phyloP scores from a whole-genome alignment of 805 yeast species.

The Millerozyma miso region DNA sequence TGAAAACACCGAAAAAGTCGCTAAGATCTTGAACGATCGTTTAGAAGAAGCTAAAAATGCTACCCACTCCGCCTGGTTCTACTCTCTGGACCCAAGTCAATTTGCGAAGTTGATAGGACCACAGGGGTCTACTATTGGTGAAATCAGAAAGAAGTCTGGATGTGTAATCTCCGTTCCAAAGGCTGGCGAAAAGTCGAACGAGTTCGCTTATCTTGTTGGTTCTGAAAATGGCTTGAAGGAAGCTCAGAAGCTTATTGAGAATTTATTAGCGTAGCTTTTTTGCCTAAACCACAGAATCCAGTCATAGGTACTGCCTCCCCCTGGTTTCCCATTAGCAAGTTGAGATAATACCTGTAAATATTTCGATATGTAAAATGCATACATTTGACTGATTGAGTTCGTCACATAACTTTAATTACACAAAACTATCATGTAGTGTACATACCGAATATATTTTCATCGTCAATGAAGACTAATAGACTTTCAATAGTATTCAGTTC shows the following conservation, averaged over 20 bases:
- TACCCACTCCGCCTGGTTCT: conserved; percentile 56
- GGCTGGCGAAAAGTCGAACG: conserved; percentile 44
- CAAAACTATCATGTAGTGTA: no score
- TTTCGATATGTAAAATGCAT: no score
- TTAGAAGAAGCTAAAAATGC: conserved; percentile 45
- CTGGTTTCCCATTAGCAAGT: no score
- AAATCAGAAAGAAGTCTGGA: conserved; percentile 55
- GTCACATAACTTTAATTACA: no score
- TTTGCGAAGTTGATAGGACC: conserved; percentile 73
- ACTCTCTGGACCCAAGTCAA: conserved; percentile 46
- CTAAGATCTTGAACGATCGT: conserved; percentile 44
- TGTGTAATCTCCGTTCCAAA: conserved; percentile 64
- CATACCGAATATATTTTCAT: not conserved
- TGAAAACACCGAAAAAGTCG: conserved; percentile 49
- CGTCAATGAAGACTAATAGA: not conserved
- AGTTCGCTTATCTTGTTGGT: conserved; percentile 60
- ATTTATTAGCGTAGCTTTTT: conserved; percentile 1
- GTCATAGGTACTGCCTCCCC: no score
- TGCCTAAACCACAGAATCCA: no score
- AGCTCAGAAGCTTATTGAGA: conserved; percentile 23
- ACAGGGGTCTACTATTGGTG: conserved; percentile 63
- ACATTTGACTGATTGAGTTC: no score
- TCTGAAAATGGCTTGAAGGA: conserved; percentile 45
- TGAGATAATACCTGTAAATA: no score
- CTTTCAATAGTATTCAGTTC: not conserved